phyloP scores from a whole-genome alignment of 371 early-diverging fungal species.

The Vairimorpha apis region DNA sequence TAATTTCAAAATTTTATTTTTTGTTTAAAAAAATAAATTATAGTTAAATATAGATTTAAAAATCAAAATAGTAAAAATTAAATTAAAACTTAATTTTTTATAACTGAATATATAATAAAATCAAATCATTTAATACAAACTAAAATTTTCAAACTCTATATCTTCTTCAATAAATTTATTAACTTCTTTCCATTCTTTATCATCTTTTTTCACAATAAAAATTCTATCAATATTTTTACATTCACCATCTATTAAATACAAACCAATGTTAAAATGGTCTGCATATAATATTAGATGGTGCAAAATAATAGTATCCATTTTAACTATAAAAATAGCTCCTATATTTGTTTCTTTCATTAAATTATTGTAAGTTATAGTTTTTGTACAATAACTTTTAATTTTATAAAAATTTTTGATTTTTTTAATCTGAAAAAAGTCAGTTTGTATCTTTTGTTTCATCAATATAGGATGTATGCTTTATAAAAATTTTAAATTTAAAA shows the following conservation, averaged over 20 bases:
- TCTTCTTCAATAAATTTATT: neutral
- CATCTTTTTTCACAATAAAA: neutral
- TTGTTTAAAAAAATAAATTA: no score
- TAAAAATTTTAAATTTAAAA: no score
- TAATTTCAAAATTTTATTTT: no score
- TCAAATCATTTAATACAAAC: no score
- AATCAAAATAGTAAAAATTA: no score
- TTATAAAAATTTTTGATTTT: neutral
- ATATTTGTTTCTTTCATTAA: constrained; percentile 37
- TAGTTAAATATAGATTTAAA: no score
- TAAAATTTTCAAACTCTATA: no score
- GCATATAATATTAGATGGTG: constrained; percentile 28
- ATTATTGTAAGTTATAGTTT: constrained; percentile 37
- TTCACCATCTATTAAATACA: constrained; percentile 4
- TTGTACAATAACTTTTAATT: neutral
- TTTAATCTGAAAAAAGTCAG: constrained; percentile 14
- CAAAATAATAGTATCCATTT: constrained; percentile 16
- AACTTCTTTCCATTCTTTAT: neutral
- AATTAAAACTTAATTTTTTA: no score
- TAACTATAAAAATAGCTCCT: constrained; percentile 15
- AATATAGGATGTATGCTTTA: no score
- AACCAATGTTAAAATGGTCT: constrained; percentile 32
- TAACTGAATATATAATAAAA: no score
- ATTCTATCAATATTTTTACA: neutral
- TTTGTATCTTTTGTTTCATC: constrained; percentile 12